Conservation (phyloP, 768 basidiomycete species). For the Dioszegia aurantiaca region DNA sequence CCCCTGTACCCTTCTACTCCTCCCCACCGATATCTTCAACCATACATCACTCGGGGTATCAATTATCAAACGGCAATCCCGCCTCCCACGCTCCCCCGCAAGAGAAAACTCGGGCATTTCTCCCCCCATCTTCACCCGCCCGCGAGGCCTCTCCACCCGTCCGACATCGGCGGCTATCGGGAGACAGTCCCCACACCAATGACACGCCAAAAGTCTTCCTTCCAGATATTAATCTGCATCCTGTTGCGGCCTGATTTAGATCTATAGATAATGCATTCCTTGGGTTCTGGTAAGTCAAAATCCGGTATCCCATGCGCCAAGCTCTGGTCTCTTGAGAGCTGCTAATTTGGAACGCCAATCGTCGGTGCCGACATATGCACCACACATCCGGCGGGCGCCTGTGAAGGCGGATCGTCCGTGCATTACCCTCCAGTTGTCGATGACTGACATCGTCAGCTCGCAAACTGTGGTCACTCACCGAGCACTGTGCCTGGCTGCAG, state of each 20-base stretch:
- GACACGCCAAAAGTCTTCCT: not conserved
- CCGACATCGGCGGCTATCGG: not conserved
- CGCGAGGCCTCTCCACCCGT: not conserved
- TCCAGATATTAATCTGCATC: not conserved
- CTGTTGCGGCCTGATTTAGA: not conserved
- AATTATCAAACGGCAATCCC: slow-evolving; percentile 2
- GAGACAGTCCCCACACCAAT: not conserved
- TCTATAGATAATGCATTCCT: slow-evolving; percentile 9
- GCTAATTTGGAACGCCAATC: slow-evolving; percentile 77
- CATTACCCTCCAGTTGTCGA: slow-evolving; percentile 89
- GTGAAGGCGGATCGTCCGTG: slow-evolving; percentile 90
- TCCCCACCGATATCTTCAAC: slow-evolving; percentile 25
- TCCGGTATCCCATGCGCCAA: slow-evolving; percentile 29
- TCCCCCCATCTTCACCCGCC: not conserved
- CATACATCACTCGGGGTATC: slow-evolving; percentile 14
- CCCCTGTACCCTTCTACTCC: slow-evolving; percentile 36
- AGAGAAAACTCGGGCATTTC: not conserved
- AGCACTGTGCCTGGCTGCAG: slow-evolving; percentile 70
- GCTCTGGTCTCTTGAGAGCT: slow-evolving; percentile 16
- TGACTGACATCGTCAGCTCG: slow-evolving; percentile 56
- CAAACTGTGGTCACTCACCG: slow-evolving; percentile 55
- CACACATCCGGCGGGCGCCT: slow-evolving; percentile 87
- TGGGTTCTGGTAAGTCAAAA: slow-evolving; percentile 17
- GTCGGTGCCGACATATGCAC: slow-evolving; percentile 88
- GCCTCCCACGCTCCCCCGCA: not conserved